A percentile compares a stretch with the other conserved stretches of the same genome.
phyloP scores from a whole-genome alignment of 257 asterid genomes.

The Jacaranda copaia region DNA sequence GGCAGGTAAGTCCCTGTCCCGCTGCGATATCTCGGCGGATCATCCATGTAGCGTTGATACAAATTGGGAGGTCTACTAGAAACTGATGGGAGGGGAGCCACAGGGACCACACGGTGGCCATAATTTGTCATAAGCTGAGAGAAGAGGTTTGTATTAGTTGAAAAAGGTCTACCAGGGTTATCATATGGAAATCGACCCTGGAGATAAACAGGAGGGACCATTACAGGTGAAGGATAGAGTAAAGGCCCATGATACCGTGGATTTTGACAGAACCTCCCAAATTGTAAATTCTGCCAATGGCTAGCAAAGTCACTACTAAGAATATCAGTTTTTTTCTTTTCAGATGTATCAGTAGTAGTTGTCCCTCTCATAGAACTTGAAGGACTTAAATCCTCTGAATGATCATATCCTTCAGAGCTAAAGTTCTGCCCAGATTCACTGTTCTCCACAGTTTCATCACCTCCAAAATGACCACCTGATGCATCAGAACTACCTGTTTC shows the following conservation, averaged over 20 bases:
- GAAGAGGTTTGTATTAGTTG: slow-evolving; percentile 64
- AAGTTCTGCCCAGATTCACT: slow-evolving; percentile 58
- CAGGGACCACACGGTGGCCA: slow-evolving; percentile 74
- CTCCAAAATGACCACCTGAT: slow-evolving; percentile 61
- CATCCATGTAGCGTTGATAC: slow-evolving; percentile 75
- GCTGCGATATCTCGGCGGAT: slow-evolving; percentile 81
- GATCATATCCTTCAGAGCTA: slow-evolving; percentile 57
- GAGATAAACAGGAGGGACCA: slow-evolving; percentile 85
- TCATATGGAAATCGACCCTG: slow-evolving; percentile 86
- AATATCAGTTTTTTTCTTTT: slow-evolving; percentile 72
- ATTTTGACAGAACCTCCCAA: slow-evolving; percentile 92
- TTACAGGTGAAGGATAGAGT: slow-evolving; percentile 69
- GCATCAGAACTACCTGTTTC: slow-evolving; percentile 66
- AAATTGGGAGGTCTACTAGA: slow-evolving; percentile 67
- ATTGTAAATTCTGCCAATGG: slow-evolving; percentile 90
- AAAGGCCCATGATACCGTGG: slow-evolving; percentile 62
- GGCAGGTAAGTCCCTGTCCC: slow-evolving; percentile 99
- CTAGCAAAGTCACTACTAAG: slow-evolving; percentile 89
- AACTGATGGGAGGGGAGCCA: slow-evolving; percentile 72
- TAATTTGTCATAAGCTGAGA: slow-evolving; percentile 76
- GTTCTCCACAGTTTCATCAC: slow-evolving; percentile 56
- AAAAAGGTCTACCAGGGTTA: slow-evolving; percentile 76
- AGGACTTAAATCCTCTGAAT: slow-evolving; percentile 58
- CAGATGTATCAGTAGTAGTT: slow-evolving; percentile 54
- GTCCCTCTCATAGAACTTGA: slow-evolving; percentile 56